Conservation (phyloP, 805 yeast species). For the Cyberlindnera maritima region DNA sequence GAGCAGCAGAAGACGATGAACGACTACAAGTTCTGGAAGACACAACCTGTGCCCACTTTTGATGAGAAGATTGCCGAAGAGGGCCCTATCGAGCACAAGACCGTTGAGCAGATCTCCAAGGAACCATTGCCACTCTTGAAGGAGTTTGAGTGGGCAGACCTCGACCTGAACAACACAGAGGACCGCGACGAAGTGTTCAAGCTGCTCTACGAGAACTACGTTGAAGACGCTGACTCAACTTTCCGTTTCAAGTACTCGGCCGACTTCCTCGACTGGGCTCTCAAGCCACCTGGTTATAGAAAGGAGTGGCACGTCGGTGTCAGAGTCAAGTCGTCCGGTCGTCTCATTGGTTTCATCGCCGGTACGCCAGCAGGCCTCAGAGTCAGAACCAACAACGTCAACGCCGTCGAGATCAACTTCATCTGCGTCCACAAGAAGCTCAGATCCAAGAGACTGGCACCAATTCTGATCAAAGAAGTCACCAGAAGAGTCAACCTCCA, state of each 20-base stretch:
- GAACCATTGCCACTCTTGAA: slow-evolving; percentile 62
- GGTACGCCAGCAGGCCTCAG: slow-evolving; percentile 78
- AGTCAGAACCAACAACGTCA: slow-evolving; percentile 52
- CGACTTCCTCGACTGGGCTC: slow-evolving; percentile 87
- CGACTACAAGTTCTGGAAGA: slow-evolving; percentile 95
- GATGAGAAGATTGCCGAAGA: slow-evolving; percentile 65
- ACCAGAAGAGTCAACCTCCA: slow-evolving; percentile 85
- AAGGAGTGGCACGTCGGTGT: slow-evolving; percentile 93
- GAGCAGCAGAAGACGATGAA: slow-evolving; percentile 71
- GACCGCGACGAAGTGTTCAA: slow-evolving; percentile 77
- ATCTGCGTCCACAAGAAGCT: slow-evolving; percentile 92
- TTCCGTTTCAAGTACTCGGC: slow-evolving; percentile 88
- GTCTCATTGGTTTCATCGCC: slow-evolving; percentile 87
- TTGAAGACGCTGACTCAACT: slow-evolving; percentile 89
- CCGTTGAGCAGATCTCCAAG: slow-evolving; percentile 68
- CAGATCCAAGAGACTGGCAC: slow-evolving; percentile 91
- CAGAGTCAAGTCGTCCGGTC: slow-evolving; percentile 70
- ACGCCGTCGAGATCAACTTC: slow-evolving; percentile 88
- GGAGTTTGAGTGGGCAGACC: slow-evolving; percentile 86
- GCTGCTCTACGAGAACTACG: slow-evolving; percentile 83
- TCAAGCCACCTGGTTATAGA: slow-evolving; percentile 90
- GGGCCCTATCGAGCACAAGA: slow-evolving; percentile 81
- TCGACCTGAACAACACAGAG: slow-evolving; percentile 56
- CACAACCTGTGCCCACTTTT: slow-evolving; percentile 88
- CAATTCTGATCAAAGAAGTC: slow-evolving; percentile 88